Evolutionary conservation across 768 basidiomycete species (phyloP).

Genomic region (Sporobolomyces phaffii): DNA sequence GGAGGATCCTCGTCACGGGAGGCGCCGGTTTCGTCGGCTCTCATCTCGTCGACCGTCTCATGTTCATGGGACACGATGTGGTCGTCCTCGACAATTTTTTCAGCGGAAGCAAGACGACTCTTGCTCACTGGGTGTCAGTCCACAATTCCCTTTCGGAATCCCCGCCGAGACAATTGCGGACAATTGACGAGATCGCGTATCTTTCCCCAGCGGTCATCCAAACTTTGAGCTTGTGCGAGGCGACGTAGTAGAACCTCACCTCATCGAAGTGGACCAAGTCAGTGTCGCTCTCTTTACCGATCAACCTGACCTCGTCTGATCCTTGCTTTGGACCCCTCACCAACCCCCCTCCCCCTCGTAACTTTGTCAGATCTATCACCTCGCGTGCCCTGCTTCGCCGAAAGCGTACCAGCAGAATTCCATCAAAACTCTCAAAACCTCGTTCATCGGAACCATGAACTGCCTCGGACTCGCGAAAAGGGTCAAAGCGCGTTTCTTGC

Average conservation of each 20-base stretch:
- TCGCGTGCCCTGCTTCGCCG: slow-evolving; percentile 73
- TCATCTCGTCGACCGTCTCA: slow-evolving; percentile 90
- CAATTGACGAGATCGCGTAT: slow-evolving; percentile 26
- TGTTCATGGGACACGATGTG: slow-evolving; percentile 80
- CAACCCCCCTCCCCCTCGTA: no score
- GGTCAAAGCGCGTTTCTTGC: slow-evolving; percentile 92
- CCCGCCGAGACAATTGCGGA: not conserved
- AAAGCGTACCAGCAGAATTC: slow-evolving; percentile 83
- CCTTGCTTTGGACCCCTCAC: slow-evolving; percentile 8
- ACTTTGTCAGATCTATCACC: slow-evolving; percentile 98
- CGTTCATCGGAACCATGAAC: slow-evolving; percentile 95
- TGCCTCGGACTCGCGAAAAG: slow-evolving; percentile 98
- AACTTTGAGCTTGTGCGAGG: slow-evolving; percentile 98
- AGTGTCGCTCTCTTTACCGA: not conserved
- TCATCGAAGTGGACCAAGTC: slow-evolving; percentile 90
- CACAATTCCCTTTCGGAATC: not conserved
- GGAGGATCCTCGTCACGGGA: slow-evolving; percentile 89
- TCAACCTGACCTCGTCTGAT: slow-evolving; percentile 18
- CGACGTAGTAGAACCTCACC: slow-evolving; percentile 93
- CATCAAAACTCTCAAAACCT: slow-evolving; percentile 96
- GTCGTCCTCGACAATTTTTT: slow-evolving; percentile 97
- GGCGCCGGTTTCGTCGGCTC: slow-evolving; percentile 99
- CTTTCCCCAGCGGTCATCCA: slow-evolving; percentile 68
- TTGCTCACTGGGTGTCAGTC: slow-evolving; percentile 70
- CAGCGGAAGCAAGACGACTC: slow-evolving; percentile 94